Evolutionary conservation across 257 asterid species (phyloP), one percentile per base, ranked within the genome.

Genomic region (Thymus mandschuricus): DNA sequence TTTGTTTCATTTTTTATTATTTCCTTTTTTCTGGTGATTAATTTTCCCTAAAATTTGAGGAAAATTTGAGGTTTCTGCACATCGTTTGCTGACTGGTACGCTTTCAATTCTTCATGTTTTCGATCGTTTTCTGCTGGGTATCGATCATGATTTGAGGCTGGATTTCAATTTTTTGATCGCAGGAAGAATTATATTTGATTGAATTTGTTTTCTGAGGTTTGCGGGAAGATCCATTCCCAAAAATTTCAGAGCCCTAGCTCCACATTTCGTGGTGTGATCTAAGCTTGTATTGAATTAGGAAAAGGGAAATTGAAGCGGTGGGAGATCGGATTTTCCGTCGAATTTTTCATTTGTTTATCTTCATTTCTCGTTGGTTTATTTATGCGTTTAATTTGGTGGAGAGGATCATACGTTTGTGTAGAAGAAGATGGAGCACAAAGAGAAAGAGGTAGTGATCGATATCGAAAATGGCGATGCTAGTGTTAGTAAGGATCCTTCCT

Each of bases 401-500:
- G 66, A 59, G 63, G 66, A 51, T 33, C 45, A 49, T 30, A 60
- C 6, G 59, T 65, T 81, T 62, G 15, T 51, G 45, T 70, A 52
- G 83, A 45, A 52, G 83, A 45, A 52, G 62, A 1, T 86, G 89
- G 92, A 66, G 43, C 51, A 28, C 68, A 71, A 68, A 44, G 82
- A 77, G 21, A 72, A 69, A 35, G 84, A 81, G 35, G 51, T 70
- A 1, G 15, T 78, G 34, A 63, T 76, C 31, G 89, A 82, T 68
- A 76, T 86, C 12, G 92, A 86, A 71, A 80, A 63, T 33, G 75
- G 80, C 44, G 81, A 66, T 56, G 64, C 78, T 27, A 60, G 63
- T 31, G 31, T 8, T 0, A 49, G 29, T 38, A 35, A 43, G 21
- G 67, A 40, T 1, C 44, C 80, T 10, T 28, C 54, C 49, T 54